Evolutionary conservation across 495 filamentous ascomycete genomes (phyloP), one percentile per base, ranked within the genome.

Genomic region (Pyronema omphalodes): DNA sequence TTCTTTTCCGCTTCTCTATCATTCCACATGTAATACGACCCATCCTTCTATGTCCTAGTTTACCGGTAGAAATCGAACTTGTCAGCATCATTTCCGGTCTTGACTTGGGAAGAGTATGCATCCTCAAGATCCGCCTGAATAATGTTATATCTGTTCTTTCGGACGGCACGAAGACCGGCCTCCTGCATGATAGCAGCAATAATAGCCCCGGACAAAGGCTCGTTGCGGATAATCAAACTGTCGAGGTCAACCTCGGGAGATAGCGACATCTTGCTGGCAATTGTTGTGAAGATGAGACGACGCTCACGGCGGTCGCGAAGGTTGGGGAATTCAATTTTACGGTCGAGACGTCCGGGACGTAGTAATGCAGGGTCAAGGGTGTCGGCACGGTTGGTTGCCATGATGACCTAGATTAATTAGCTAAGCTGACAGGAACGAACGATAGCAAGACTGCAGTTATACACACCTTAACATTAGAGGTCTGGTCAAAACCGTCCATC

Each of bases 101-200:
- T 95, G 57, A 98, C 91, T 67, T 98, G 91, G 62, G 82, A 86
- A 9, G 83, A 79, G 65, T 98, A 98, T 6, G 93, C 88, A 69
- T 95, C 88, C 67, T 98, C 91, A 48, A 98, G 72, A 66, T 98
- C 91, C 43, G 74, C 76, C 71, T 96, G 93, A 62, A 98, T 94
- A 67, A 98, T 96, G 65, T 96, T 95, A 70, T 98, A 98, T 58
- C 91, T 73, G 67, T 98, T 98, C 78, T 98, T 98, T 63, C 91
- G 76, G 49, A 98, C 93, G 41, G 91, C 91, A 53, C 91, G 78
- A 56, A 98, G 73, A 56, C 91, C 91, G 37, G 91, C 93, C 70
- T 98, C 91, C 69, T 98, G 91, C 91, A 98, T 96, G 67, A 98
- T 93, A 23, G 91, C 91, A 15, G 91, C 91, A 69, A 98, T 98